These are phyloP conservation scores for Durotheca rogersii DNA, from an alignment of 495 filamentous ascomycete species.

Conservation along the genomic window DNA sequence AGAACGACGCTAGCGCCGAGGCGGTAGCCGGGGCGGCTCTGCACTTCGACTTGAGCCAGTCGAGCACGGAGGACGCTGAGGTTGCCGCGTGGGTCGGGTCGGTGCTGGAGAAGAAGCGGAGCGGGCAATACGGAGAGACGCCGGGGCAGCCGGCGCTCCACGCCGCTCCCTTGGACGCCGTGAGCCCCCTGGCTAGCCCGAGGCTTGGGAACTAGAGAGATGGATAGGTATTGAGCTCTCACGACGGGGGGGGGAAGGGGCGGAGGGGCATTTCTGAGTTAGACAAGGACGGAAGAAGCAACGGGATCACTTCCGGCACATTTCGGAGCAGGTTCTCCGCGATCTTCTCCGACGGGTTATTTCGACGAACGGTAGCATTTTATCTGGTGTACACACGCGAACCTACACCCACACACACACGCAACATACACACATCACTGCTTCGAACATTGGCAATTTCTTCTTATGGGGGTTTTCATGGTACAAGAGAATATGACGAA, in stretches of 20 bases:
- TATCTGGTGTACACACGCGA: constrained; percentile 35
- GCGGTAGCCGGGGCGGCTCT: constrained; percentile 47
- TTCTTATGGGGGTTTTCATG: constrained; percentile 7
- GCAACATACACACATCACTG: no score
- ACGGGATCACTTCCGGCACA: constrained; percentile 11
- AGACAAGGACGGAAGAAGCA: constrained; percentile 14
- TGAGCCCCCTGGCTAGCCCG: constrained; percentile 49
- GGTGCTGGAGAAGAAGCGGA: constrained; percentile 62
- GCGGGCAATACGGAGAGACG: constrained; percentile 43
- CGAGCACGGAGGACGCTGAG: constrained; percentile 66
- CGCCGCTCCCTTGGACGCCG: constrained; percentile 68
- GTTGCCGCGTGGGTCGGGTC: constrained; percentile 82
- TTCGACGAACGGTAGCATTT: constrained; percentile 37
- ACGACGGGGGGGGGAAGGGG: no score
- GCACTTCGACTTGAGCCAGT: constrained; percentile 43
- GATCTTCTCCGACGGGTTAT: constrained; percentile 24
- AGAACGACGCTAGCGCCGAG: constrained; percentile 47
- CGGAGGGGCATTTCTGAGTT: no score
- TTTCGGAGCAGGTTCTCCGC: constrained; percentile 30
- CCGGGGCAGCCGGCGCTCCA: constrained; percentile 69
- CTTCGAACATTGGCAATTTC: constrained; percentile 5
- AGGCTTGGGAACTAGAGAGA: constrained; percentile 20
- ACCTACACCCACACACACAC: no score
- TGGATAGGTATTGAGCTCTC: neutral
- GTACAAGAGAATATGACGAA: constrained; percentile 4